Evolutionary conservation across 306 rosid species (phyloP), one percentile per base, ranked within the genome.

Genomic region (Trifolium subterraneum): DNA sequence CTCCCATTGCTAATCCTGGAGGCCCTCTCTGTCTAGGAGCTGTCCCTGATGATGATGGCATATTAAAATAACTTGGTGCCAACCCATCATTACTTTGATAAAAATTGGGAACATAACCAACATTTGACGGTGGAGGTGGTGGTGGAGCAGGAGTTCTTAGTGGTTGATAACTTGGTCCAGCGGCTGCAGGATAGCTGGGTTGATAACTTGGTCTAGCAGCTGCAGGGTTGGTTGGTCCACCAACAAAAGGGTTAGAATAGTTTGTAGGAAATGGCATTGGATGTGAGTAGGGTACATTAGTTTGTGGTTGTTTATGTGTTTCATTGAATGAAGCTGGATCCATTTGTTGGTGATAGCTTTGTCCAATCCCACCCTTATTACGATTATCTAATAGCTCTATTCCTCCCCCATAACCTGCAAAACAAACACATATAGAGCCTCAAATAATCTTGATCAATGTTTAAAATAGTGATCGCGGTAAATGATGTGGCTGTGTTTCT

Each of bases 1-100:
- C 78, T 9, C 84, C 84, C 81, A 88, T 68, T 73, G 86, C 93
- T 71, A 90, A 79, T 39, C 87, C 96, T 66, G 90, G 73, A 27
- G 82, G 85, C 19, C 81, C 90, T 56, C 81, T 84, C 39, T 38
- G 87, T 66, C 79, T 76, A 63, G 84, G 79, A 0, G 76, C 86
- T 64, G 86, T 77, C 65, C 82, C 82, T 60, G 85, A 79, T 16
- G 84, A 70, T 55, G 81, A 81, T 64, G 84, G 66, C 81, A 81
- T 81, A 5, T 81, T 81, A 10, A 81, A 64, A 52, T 81, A 81
- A 56, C 78, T 81, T 60, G 97, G 64, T 18, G 75, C 85, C 81
- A 77, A 39, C 58, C 80, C 76, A 71, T 86, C 86, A 55, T 72
- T 82, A 66, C 85, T 75, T 16, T 83, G 93, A 39, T 82, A 70